Base-by-base conservation (phyloP, 352 stramenopile genomes). In the Thraustochytrium sp. region DNA sequence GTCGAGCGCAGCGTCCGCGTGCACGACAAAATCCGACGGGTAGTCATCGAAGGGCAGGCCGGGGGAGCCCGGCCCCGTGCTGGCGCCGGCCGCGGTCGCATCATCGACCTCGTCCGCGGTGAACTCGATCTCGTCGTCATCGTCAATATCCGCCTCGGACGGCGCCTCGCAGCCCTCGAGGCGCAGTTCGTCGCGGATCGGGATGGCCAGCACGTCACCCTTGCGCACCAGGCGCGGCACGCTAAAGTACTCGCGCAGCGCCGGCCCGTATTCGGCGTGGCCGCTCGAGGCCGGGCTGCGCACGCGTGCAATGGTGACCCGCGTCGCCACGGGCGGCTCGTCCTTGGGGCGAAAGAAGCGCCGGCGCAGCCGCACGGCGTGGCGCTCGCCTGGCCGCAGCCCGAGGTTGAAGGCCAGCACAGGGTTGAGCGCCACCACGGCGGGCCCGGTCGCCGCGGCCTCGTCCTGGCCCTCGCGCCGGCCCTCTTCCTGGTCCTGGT, bases 291-390 rank as follows among this genome's bases (percentile, higher is more conserved):
- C 42, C 5, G 68, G 53, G 68, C 68, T 80, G n/a, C 68, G 68
- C 34, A 80, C 68, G 51, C 68, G 68, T 2, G 68, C 68, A 80
- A 80, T 80, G 46, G 68, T 80, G 4, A 80, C 68, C 3, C 68
- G 68, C 68, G 48, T 44, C 4, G 68, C 68, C 37, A 80, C 53
- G 23, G 48, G 48, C 26, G 68, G 68, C 26, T 61, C 9, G 8
- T 51, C 68, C 18, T 46, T 62, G 5, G 42, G 44, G 8, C 31
- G 44, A 53, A 80, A 64, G 68, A 80, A 64, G n/a, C 68, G n/a
- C 44, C 34, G 42, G 1, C 34, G 26, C 5, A 80, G n/a, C 11
- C 31, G 46, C 0, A 80, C 46, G 18, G 42, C 11, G 68, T 61
- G 42, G n/a, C n/a, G n/a, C 11, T 34, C 51, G 31, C 48, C 48